Evolutionary conservation across 129 eudicot genomes (phyloP).

Genomic region (Lactuca sativa): DNA sequence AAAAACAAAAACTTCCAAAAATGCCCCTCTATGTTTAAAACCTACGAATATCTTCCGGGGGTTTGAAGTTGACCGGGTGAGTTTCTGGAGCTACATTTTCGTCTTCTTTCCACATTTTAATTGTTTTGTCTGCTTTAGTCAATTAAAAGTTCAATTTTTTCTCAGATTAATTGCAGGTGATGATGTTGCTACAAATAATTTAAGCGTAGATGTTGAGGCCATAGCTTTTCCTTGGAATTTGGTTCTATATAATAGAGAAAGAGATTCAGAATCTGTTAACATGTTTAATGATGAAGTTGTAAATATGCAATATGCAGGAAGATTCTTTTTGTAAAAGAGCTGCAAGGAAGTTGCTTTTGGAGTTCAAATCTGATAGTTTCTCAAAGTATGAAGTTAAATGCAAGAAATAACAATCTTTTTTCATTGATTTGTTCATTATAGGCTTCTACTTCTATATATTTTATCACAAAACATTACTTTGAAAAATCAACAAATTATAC

Average conservation of each 20-base stretch:
- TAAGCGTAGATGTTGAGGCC: conserved; percentile 59
- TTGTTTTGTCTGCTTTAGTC: conserved; percentile 71
- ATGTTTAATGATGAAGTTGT: conserved; percentile 31
- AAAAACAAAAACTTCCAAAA: neutral
- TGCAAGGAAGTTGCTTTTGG: conserved; percentile 55
- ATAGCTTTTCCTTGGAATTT: conserved; percentile 73
- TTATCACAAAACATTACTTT: neutral
- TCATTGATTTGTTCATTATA: neutral
- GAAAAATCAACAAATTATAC: conserved; percentile 48
- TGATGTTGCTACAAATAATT: conserved; percentile 39
- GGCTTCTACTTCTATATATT: no score
- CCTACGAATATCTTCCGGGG: conserved; percentile 80
- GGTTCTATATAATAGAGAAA: conserved; percentile 35
- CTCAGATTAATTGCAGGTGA: conserved; percentile 66
- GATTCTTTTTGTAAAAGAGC: conserved; percentile 32
- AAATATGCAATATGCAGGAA: neutral
- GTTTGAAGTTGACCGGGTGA: conserved; percentile 78
- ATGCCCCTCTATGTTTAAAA: conserved; percentile 30
- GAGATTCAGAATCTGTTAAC: conserved; percentile 12
- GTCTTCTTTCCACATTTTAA: conserved; percentile 98
- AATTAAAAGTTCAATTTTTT: conserved; percentile 1
- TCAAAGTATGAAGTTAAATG: conserved; percentile 31
- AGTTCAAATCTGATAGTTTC: conserved; percentile 58
- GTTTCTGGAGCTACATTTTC: conserved; percentile 88
- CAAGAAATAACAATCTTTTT: neutral